A percentile compares a stretch with the other conserved stretches of the same genome.
Conservation (phyloP, 1,139 yeast species). For the Suzukiozyma palmioleophila region DNA sequence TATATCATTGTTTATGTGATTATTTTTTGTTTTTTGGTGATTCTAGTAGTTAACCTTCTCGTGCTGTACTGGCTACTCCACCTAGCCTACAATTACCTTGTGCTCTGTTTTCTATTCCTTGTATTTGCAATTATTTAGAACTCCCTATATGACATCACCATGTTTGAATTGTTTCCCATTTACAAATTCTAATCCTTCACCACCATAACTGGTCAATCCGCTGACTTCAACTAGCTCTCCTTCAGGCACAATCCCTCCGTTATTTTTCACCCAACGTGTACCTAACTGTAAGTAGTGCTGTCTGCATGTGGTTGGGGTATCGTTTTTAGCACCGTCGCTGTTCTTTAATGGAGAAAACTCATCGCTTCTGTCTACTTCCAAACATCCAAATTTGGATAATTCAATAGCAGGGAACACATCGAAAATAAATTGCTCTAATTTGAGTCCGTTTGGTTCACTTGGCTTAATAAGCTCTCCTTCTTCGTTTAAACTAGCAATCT, state of each 20-base stretch:
- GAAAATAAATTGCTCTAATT: slow-evolving; percentile 94
- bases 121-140: neutral
- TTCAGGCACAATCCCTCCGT: slow-evolving; percentile 61
- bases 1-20: no score
- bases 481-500: slow-evolving; percentile 61
- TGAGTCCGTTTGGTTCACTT: slow-evolving; percentile 77
- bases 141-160: slow-evolving; percentile 31
- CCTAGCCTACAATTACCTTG: no score
- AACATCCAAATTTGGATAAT: slow-evolving; percentile 75
- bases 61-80: no score
- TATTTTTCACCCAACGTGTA: slow-evolving; percentile 67
- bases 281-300: slow-evolving; percentile 62
- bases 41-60: no score
- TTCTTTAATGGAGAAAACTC: slow-evolving; percentile 96
- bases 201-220: slow-evolving; percentile 71
- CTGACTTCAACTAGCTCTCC: slow-evolving; percentile 69
- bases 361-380: slow-evolving; percentile 79
- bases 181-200: slow-evolving; percentile 72
- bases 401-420: slow-evolving; percentile 87
- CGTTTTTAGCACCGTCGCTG: slow-evolving; percentile 75
- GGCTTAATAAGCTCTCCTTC: slow-evolving; percentile 56
- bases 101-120: no score
- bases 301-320: slow-evolving; percentile 82
- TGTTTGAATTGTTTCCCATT: slow-evolving; percentile 47
- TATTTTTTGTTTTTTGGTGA: no score